Percentiles rank a stretch among this genome's conserved stretches.
Conservation (phyloP, 1,139 yeast genomes). For the Blastobotrys illinoisensis region DNA sequence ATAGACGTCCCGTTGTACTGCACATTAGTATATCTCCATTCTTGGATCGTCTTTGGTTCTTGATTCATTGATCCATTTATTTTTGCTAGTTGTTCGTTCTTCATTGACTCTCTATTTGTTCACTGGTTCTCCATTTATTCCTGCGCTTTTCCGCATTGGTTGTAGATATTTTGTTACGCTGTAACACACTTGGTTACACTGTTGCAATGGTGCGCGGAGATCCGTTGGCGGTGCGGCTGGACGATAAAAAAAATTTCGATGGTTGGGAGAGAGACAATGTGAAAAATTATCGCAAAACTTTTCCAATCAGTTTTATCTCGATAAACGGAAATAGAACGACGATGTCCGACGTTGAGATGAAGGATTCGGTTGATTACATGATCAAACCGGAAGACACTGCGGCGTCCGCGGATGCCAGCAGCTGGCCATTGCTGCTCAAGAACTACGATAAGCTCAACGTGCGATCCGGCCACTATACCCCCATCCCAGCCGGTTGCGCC, state of each 20-base stretch:
- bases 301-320: conserved; percentile 1
- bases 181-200: not conserved
- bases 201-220: not conserved
- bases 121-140: too few species aligned
- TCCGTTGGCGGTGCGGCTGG: not conserved
- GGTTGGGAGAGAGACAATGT: conserved; percentile 1
- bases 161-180: too few species aligned
- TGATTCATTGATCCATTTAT: too few species aligned
- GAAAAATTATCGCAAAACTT: conserved; percentile 3
- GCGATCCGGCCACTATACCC: conserved; percentile 94
- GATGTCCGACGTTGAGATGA: conserved; percentile 27
- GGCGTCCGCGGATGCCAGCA: conserved; percentile 80
- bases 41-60: too few species aligned
- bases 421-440: conserved; percentile 92
- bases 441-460: conserved; percentile 91
- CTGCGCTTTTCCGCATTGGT: too few species aligned
- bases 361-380: conserved; percentile 37
- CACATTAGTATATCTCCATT: too few species aligned
- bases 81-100: too few species aligned
- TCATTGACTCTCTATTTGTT: too few species aligned
- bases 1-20: too few species aligned
- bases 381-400: conserved; percentile 86
- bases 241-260: conserved; percentile 5
- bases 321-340: conserved; percentile 1
- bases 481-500: conserved; percentile 91